Conservation (phyloP, 345 rosid genomes). For the Geranium rotundifolium region DNA sequence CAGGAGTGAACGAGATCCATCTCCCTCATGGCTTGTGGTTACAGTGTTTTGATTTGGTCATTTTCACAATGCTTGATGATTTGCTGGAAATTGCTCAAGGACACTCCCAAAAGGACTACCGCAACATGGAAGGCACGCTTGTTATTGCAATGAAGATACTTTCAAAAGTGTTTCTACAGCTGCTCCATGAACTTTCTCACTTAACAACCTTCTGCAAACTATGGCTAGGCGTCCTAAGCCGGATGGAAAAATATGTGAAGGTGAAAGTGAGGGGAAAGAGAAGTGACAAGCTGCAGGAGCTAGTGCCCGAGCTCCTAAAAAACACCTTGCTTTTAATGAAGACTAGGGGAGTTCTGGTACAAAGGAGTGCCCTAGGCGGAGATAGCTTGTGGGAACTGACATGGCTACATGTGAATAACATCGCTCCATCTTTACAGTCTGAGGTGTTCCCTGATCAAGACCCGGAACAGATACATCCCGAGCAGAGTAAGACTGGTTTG, state of each 20-base stretch:
- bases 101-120: constrained; percentile 78
- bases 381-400: constrained; percentile 98
- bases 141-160: constrained; percentile 67
- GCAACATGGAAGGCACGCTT: constrained; percentile 93
- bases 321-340: constrained; percentile 77
- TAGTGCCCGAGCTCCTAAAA: constrained; percentile 79
- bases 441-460: constrained; percentile 84
- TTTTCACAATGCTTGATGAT: constrained; percentile 89
- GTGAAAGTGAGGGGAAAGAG: constrained; percentile 81
- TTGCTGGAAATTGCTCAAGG: constrained; percentile 91
- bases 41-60: constrained; percentile 82
- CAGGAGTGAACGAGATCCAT: constrained; percentile 57
- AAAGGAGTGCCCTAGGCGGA: constrained; percentile 84
- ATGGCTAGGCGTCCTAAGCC: constrained; percentile 85
- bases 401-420: constrained; percentile 91
- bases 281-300: constrained; percentile 87
- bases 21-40: constrained; percentile 69
- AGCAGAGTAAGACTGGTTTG: neutral
- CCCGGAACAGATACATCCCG: neutral
- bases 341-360: constrained; percentile 49
- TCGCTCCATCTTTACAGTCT: constrained; percentile 61
- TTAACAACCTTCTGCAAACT: constrained; percentile 82
- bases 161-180: constrained; percentile 64
- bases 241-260: constrained; percentile 92
- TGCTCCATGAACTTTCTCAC: constrained; percentile 59